Evolutionary conservation across 768 basidiomycete species (phyloP), one percentile per base, ranked within the genome.

Genomic region (Russula ochroleuca): DNA sequence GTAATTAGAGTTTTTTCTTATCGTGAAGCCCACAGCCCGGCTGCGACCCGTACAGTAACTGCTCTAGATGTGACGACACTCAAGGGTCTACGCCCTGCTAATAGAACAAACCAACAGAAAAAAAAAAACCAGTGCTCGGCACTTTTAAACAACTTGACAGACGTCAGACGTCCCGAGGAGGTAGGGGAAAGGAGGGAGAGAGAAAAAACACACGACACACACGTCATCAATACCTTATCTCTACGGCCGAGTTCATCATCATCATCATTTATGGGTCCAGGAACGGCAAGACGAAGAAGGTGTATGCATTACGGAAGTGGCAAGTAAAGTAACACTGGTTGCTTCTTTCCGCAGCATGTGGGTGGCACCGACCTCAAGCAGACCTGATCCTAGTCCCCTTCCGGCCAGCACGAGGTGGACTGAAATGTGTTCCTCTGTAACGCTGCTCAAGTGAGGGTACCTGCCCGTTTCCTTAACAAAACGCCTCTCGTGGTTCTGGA

Each of bases 151-250:
- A 47, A n/a, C 1, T 17, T n/a, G 47, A n/a, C 23, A 28, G 51
- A 35, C 41, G 50, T 41, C 50, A 43, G 50, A 47, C 11, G n/a
- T 38, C 47, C 28, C 9, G 35, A 35, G 25, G 19, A 15, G 21
- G 14, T 21, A 21, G 21, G 19, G 25, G 49, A 14, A 5, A 2
- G 28, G 28, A 28, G 5, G 28, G 28, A 28, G 28, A 28, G 28
- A 28, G 28, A 28, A 28, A 23, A 47, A 47, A n/a, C 47, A 48
- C 47, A 25, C 59, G 43, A n/a, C 13, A 37, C 52, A 8, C 33
- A 60, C 60, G 52, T 61, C 60, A 61, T 61, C 28, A 45, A 2
- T 37, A n/a, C 37, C 60, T 54, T 61, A 61, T 61, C 60, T 45
- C 43, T 47, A 6, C 31, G 5, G 28, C 23, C 33, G 51, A 33